These are phyloP conservation scores for Dactylonectria macrodidyma DNA, from an alignment of 2,329 filamentous ascomycete genomes.

Conservation along the genomic window DNA sequence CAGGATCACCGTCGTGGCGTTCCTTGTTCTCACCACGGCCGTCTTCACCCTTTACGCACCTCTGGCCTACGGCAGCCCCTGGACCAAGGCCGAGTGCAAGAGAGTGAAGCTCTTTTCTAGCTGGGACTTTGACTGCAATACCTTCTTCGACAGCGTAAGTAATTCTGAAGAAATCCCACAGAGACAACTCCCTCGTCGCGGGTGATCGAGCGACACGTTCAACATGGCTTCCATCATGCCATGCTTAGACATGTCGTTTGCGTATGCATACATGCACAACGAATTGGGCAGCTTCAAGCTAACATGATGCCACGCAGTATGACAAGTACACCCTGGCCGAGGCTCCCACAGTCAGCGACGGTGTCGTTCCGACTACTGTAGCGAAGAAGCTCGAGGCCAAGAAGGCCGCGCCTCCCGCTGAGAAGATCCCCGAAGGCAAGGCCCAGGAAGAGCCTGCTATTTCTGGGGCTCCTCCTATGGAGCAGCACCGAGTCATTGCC, in stretches of 20 bases:
- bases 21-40: constrained; percentile 81
- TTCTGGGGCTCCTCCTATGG: constrained; percentile 66
- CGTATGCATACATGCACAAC: constrained; percentile 15
- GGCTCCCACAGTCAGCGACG: constrained; percentile 41
- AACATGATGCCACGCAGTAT: constrained; percentile 57
- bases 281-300: constrained; percentile 24
- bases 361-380: constrained; percentile 50
- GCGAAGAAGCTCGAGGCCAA: constrained; percentile 47
- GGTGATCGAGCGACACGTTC: constrained; percentile 28
- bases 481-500: constrained; percentile 64
- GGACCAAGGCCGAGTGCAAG: constrained; percentile 91
- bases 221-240: constrained; percentile 20
- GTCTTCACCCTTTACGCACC: constrained; percentile 91
- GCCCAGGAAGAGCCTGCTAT: constrained; percentile 53
- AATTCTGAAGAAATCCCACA: constrained; percentile 51
- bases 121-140: constrained; percentile 99
- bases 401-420: constrained; percentile 42
- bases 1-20: constrained; percentile 78
- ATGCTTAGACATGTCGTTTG: constrained; percentile 27
- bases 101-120: constrained; percentile 87
- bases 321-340: constrained; percentile 60
- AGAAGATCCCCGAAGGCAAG: constrained; percentile 31
- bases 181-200: constrained; percentile 51
- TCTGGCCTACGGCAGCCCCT: constrained; percentile 91
- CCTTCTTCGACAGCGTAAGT: constrained; percentile 89